A percentile compares a stretch with the other conserved stretches of the same genome.
Evolutionary conservation across 1,284 basidiomycete genomes (phyloP).

Genomic region (Pseudozyma thailandica): DNA sequence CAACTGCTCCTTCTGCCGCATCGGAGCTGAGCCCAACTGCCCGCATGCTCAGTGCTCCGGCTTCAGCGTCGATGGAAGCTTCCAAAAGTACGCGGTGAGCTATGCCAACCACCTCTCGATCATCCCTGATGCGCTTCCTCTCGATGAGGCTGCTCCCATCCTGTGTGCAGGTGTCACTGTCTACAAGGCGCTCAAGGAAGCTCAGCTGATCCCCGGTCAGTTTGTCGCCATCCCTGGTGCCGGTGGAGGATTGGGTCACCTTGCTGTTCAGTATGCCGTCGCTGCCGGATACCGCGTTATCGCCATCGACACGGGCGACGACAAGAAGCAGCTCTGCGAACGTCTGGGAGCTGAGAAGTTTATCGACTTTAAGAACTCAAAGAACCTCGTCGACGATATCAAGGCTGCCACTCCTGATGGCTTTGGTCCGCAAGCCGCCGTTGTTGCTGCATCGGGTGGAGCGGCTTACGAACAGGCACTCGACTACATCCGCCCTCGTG

Average conservation of each 20-base stretch:
- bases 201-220: constrained; percentile 76
- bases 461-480: constrained; percentile 78
- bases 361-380: constrained; percentile 77
- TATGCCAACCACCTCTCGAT: constrained; percentile 77
- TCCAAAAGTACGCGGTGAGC: constrained; percentile 77
- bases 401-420: constrained; percentile 75
- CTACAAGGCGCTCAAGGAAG: constrained; percentile 85
- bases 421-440: constrained; percentile 76
- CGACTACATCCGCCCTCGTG: constrained; percentile 73
- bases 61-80: constrained; percentile 83
- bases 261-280: constrained; percentile 59
- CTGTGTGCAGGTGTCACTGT: constrained; percentile 81
- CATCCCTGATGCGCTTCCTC: constrained; percentile 70
- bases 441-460: constrained; percentile 68
- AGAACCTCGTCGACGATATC: constrained; percentile 75
- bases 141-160: constrained; percentile 80
- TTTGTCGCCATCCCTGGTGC: constrained; percentile 84
- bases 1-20: constrained; percentile 79
- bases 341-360: constrained; percentile 80
- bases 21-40: constrained; percentile 76
- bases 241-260: constrained; percentile 73
- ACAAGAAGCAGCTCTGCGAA: constrained; percentile 78
- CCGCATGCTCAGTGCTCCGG: constrained; percentile 46
- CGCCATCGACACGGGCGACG: constrained; percentile 81
- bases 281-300: constrained; percentile 75